Conservation (phyloP, 2,329 filamentous ascomycete genomes). For the Ophiostoma novo-ulmi region DNA sequence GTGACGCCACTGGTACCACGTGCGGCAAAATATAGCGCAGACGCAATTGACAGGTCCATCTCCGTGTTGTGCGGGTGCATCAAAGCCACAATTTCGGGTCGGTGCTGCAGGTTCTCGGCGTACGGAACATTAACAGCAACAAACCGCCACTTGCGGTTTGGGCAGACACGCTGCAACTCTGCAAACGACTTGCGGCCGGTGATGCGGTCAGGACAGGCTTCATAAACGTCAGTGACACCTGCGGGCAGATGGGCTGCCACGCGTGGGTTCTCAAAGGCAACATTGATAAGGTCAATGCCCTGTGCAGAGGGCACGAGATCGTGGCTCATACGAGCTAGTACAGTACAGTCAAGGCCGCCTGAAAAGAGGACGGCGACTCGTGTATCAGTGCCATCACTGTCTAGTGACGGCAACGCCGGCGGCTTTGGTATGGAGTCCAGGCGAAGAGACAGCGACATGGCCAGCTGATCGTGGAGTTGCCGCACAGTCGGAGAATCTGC, state of each 20-base stretch:
- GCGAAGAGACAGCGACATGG: conserved; percentile 58
- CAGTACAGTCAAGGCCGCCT: conserved; percentile 86
- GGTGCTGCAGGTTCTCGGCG: conserved; percentile 63
- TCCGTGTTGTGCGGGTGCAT: conserved; percentile 95
- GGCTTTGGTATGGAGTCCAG: conserved; percentile 61
- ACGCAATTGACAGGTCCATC: conserved; percentile 95
- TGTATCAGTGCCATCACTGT: conserved; percentile 30
- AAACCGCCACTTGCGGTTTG: conserved; percentile 72
- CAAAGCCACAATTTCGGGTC: conserved; percentile 63
- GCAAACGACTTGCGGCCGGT: conserved; percentile 75
- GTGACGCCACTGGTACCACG: conserved; percentile 47
- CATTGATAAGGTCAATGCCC: conserved; percentile 82
- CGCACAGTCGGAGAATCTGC: conserved; percentile 48
- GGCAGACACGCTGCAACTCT: conserved; percentile 68
- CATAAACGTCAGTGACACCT: conserved; percentile 51
- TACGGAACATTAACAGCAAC: conserved; percentile 79
- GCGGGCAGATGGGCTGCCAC: conserved; percentile 52
- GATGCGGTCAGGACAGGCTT: conserved; percentile 81
- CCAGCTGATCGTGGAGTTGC: conserved; percentile 50
- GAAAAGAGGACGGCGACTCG: conserved; percentile 82
- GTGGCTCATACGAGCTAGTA: conserved; percentile 75
- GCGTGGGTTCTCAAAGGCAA: conserved; percentile 92
- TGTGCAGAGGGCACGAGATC: conserved; percentile 65
- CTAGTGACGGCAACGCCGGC: conserved; percentile 22
- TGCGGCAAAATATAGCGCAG: conserved; percentile 90